Percentiles rank a stretch among this genome's conserved stretches.
Conservation (phyloP, 257 asterid genomes). For the Solanum sitiens region DNA sequence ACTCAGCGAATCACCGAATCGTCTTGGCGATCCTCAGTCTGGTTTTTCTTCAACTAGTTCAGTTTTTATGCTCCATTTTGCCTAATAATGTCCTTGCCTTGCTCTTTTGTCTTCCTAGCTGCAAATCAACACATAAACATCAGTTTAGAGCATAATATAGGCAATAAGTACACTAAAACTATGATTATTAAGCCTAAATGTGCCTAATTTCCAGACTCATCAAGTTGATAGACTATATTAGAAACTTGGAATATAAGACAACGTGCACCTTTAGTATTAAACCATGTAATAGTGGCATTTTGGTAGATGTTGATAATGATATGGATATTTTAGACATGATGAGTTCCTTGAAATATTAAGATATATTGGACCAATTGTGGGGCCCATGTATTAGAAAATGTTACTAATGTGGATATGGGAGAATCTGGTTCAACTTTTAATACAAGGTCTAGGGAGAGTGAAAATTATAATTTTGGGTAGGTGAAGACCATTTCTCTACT, state of each 20-base stretch:
- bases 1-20: too few species aligned
- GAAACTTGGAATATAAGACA: neutral
- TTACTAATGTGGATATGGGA: neutral
- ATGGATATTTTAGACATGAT: neutral
- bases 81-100: too few species aligned
- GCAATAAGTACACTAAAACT: too few species aligned
- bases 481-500: neutral
- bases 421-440: neutral
- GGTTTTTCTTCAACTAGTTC: too few species aligned
- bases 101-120: too few species aligned
- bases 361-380: neutral
- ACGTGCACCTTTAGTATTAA: neutral
- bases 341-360: neutral
- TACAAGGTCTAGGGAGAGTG: neutral
- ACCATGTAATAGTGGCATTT: neutral
- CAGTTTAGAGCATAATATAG: too few species aligned
- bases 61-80: too few species aligned
- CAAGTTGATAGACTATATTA: neutral
- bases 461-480: neutral
- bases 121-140: too few species aligned
- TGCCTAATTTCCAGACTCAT: too few species aligned
- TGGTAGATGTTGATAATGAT: neutral
- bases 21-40: too few species aligned
- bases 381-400: neutral
- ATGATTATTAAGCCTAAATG: too few species aligned